Evolutionary conservation across 2,329 filamentous ascomycete genomes (phyloP).

Genomic region (Aspergillus flavus): DNA sequence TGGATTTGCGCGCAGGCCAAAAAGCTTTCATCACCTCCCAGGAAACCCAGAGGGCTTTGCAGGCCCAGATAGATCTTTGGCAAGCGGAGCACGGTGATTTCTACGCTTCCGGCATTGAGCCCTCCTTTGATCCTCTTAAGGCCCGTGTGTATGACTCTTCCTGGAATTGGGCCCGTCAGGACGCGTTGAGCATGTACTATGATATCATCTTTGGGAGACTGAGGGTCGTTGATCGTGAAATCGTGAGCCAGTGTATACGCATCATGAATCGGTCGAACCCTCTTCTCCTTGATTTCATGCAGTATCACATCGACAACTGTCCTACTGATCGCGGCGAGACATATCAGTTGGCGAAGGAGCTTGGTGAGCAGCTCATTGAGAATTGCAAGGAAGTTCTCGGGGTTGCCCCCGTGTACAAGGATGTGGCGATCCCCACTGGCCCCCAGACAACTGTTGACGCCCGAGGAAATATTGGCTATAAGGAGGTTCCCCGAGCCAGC

Average conservation of each 20-base stretch:
- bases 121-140: constrained; percentile 89
- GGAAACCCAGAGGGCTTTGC: constrained; percentile 82
- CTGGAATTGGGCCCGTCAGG: constrained; percentile 99
- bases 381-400: constrained; percentile 94
- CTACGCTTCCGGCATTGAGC: constrained; percentile 92
- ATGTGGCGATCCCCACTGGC: constrained; percentile 88
- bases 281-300: constrained; percentile 95
- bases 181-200: constrained; percentile 97
- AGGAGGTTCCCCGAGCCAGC: constrained; percentile 82
- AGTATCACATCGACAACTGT: constrained; percentile 99
- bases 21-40: constrained; percentile 86
- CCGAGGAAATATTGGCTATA: constrained; percentile 88
- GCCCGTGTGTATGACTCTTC: constrained; percentile 96
- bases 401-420: constrained; percentile 88
- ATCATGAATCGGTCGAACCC: constrained; percentile 99
- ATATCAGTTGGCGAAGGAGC: constrained; percentile 94
- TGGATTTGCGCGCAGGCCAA: constrained; percentile 94
- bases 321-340: constrained; percentile 95
- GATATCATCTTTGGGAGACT: constrained; percentile 97
- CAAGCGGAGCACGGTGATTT: constrained; percentile 93
- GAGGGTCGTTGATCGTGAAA: constrained; percentile 91
- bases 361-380: constrained; percentile 90
- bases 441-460: constrained; percentile 91
- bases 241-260: constrained; percentile 96
- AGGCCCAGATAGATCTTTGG: constrained; percentile 94